Conservation (phyloP, 306 rosid genomes). For the Cucumis melo region DNA sequence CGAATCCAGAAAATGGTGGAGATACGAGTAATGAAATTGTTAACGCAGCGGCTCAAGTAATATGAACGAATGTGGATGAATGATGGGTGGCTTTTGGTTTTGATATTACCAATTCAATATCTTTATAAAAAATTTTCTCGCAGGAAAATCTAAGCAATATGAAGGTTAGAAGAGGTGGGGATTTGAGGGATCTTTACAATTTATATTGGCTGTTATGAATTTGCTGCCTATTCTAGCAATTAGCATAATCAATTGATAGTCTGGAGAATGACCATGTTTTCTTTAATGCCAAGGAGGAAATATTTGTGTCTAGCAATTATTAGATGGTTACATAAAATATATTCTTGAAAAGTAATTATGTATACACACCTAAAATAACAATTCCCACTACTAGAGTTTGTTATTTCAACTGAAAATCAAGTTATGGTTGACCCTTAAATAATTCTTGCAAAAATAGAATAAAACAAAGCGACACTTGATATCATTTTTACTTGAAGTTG, state of each 20-base stretch:
- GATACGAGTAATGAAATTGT: slow-evolving; percentile 18
- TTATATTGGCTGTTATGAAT: background rate
- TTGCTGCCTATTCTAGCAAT: background rate
- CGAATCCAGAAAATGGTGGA: slow-evolving; percentile 27
- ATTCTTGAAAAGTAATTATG: too few relatives aligned
- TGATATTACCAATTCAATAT: background rate
- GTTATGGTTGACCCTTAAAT: too few relatives aligned
- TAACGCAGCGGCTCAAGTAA: slow-evolving; percentile 1
- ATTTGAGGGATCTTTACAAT: background rate
- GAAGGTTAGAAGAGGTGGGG: background rate
- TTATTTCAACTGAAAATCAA: too few relatives aligned
- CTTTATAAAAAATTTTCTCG: background rate
- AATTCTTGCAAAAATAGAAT: too few relatives aligned
- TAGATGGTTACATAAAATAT: too few relatives aligned
- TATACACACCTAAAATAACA: too few relatives aligned
- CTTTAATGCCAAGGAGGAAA: background rate
- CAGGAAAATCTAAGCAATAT: background rate
- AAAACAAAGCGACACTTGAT: too few relatives aligned
- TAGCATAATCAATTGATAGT: background rate
- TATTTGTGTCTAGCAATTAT: background rate
- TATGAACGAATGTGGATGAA: slow-evolving; percentile 10
- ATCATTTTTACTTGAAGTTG: too few relatives aligned
- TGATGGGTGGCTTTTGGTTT: too few relatives aligned
- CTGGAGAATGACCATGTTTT: background rate
- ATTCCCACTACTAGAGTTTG: too few relatives aligned